phyloP scores from a whole-genome alignment of 208 protist genomes.

The Naegleria lovaniensis region DNA sequence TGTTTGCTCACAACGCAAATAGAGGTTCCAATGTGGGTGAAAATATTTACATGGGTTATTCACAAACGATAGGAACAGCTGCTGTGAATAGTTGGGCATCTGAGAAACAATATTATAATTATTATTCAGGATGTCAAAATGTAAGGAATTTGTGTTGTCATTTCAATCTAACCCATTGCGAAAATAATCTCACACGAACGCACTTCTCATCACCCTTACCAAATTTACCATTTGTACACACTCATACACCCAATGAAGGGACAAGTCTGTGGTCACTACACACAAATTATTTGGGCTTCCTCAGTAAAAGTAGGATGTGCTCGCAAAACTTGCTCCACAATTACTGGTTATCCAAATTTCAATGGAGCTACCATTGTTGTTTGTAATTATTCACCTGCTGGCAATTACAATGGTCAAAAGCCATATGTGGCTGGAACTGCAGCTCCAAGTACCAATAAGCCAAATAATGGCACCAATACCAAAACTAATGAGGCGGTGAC shows the following conservation, averaged over 20 bases:
- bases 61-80: background rate
- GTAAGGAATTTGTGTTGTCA: no score
- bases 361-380: background rate
- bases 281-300: background rate
- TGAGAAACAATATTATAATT: background rate
- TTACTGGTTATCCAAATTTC: background rate
- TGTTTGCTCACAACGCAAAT: background rate
- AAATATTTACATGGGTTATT: background rate
- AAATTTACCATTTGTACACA: no score
- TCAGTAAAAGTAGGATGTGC: background rate
- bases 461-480: background rate
- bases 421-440: background rate
- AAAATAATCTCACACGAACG: no score
- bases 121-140: no score
- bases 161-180: no score
- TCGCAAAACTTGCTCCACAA: background rate
- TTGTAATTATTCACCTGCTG: conserved; percentile 14
- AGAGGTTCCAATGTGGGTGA: background rate
- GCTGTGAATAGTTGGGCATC: background rate
- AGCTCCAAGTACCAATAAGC: background rate
- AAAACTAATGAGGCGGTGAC: no score
- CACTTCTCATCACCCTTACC: no score
- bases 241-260: background rate
- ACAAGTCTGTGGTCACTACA: background rate
- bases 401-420: background rate